Conservation (phyloP, 192 early-diverging fungal species). For the Coemansia sp. region DNA sequence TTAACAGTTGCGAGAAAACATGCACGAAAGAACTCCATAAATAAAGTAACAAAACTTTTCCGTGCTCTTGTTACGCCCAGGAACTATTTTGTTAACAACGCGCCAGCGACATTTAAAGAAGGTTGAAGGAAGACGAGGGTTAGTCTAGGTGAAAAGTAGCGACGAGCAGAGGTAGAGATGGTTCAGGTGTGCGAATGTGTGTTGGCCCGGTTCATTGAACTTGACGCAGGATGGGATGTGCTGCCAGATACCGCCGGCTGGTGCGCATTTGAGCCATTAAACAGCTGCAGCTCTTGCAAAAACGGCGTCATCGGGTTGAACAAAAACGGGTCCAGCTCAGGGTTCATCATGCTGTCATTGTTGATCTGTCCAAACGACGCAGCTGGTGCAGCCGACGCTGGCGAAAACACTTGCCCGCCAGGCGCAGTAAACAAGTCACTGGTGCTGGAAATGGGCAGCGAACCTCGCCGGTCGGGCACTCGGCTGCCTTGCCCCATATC, state of each 20-base stretch:
- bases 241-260: slow-evolving; percentile 7
- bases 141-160: background rate
- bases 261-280: slow-evolving; percentile 14
- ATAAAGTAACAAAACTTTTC: background rate
- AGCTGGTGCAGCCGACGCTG: background rate
- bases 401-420: slow-evolving; percentile 17
- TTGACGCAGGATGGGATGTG: background rate
- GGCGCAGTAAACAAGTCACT: slow-evolving; percentile 47
- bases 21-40: background rate
- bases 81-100: background rate
- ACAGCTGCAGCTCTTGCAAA: slow-evolving; percentile 48
- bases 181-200: slow-evolving; percentile 5
- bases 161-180: background rate
- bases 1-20: background rate
- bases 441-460: slow-evolving; percentile 46
- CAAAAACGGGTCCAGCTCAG: slow-evolving; percentile 48
- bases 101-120: background rate
- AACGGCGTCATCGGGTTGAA: slow-evolving; percentile 55
- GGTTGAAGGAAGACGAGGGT: background rate
- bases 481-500: slow-evolving; percentile 14
- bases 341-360: slow-evolving; percentile 14
- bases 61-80: background rate
- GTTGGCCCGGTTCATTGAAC: slow-evolving; percentile 9
- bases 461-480: slow-evolving; percentile 31
- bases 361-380: slow-evolving; percentile 7